Conservation (phyloP, 371 early-diverging fungal genomes). For the Mucor circinelloides region DNA sequence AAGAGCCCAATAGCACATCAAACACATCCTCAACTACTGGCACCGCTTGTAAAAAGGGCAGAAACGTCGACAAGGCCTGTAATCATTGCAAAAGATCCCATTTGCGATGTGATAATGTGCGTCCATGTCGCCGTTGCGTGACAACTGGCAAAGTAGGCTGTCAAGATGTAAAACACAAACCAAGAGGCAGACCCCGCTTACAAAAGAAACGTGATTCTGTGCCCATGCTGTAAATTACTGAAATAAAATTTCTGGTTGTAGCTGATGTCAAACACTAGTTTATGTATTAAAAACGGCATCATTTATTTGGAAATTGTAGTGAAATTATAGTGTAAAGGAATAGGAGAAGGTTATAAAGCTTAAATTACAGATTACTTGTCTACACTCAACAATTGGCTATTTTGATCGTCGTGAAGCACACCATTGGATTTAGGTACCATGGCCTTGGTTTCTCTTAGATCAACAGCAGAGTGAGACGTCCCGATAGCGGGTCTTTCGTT, state of each 20-base stretch:
- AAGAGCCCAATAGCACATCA: not conserved
- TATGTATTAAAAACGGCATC: not conserved
- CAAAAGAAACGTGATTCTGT: conserved; percentile 7
- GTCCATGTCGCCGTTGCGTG: conserved; percentile 45
- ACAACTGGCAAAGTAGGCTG: conserved; percentile 45
- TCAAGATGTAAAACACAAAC: conserved; percentile 50
- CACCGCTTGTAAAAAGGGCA: conserved; percentile 22
- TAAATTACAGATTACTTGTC: conserved; percentile 18
- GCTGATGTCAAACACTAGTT: not conserved
- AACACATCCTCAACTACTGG: not conserved
- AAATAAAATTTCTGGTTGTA: not conserved
- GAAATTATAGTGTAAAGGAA: too few species aligned
- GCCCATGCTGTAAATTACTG: not conserved
- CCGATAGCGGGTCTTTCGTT: conserved; percentile 13
- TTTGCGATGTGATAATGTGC: conserved; percentile 44
- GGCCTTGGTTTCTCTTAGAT: conserved; percentile 18
- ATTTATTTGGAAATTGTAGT: too few species aligned
- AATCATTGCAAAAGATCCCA: conserved; percentile 51
- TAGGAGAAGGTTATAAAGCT: not conserved
- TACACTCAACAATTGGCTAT: conserved; percentile 28
- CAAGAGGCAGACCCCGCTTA: conserved; percentile 40
- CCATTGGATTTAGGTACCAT: conserved; percentile 19
- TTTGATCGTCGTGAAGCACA: conserved; percentile 41
- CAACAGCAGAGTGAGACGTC: conserved; percentile 46
- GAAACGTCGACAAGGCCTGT: conserved; percentile 50